These are phyloP conservation scores for Prunus davidiana DNA, from an alignment of 306 rosid species.

Conservation along the genomic window DNA sequence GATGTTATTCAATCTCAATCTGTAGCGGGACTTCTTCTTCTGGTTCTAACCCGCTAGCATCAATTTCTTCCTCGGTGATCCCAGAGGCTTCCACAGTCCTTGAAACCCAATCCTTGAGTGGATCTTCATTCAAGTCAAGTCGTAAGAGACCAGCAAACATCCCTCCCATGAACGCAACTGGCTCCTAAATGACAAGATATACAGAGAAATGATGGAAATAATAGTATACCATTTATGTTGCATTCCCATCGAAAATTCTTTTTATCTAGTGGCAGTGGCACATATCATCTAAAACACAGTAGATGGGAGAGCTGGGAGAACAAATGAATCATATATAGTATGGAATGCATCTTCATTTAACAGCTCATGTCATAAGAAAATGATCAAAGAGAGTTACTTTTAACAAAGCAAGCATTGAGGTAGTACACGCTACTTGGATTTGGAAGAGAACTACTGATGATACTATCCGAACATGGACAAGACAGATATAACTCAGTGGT, in stretches of 20 bases:
- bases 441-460: background rate
- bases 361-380: background rate
- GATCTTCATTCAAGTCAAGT: conserved; percentile 88
- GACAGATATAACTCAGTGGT: background rate
- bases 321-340: background rate
- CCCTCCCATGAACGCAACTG: conserved; percentile 91
- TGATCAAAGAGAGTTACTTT: background rate
- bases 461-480: background rate
- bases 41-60: conserved; percentile 39
- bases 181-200: conserved; percentile 54
- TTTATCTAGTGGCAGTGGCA: background rate
- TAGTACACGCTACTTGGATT: background rate
- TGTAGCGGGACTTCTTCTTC: conserved; percentile 61
- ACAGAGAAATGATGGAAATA: conserved; percentile 4
- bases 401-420: background rate
- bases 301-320: background rate
- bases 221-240: background rate
- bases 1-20: conserved; percentile 72
- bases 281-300: background rate
- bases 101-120: conserved; percentile 86
- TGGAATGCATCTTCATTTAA: background rate
- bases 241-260: background rate
- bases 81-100: conserved; percentile 81
- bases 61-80: conserved; percentile 51
- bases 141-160: conserved; percentile 80